Percentiles rank a stretch among this genome's conserved stretches.
phyloP scores from a whole-genome alignment of 2,329 filamentous ascomycete genomes.

The Colletotrichum cereale region DNA sequence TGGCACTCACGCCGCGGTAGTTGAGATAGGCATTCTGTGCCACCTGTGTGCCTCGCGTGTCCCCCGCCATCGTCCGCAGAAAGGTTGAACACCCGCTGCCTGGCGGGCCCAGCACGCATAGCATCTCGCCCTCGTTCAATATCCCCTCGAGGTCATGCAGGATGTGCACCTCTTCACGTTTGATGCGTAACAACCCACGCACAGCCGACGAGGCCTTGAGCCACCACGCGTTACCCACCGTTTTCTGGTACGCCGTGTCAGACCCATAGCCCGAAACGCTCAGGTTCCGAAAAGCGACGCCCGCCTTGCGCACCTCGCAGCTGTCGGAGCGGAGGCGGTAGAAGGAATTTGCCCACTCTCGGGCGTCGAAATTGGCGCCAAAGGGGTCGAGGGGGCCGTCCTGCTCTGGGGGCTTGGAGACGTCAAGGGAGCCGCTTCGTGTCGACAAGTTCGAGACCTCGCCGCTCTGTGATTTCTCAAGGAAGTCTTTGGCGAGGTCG shows the following conservation, averaged over 20 bases:
- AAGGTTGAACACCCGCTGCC: slow-evolving; percentile 75
- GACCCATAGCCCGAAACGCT: slow-evolving; percentile 48
- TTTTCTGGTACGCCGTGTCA: slow-evolving; percentile 32
- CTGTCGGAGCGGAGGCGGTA: slow-evolving; percentile 44
- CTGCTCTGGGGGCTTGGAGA: slow-evolving; percentile 16
- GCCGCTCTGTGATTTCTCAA: slow-evolving; percentile 21
- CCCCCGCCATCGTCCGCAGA: slow-evolving; percentile 74
- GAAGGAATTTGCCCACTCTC: slow-evolving; percentile 51
- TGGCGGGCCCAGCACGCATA: slow-evolving; percentile 68
- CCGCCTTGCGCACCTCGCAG: slow-evolving; percentile 47
- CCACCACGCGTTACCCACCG: slow-evolving; percentile 42
- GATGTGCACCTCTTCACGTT: slow-evolving; percentile 57
- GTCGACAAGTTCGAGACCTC: background rate
- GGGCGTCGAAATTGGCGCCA: slow-evolving; percentile 62
- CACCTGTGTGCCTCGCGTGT: slow-evolving; percentile 69
- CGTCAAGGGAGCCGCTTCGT: slow-evolving; percentile 4
- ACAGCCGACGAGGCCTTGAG: slow-evolving; percentile 43
- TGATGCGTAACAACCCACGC: slow-evolving; percentile 28
- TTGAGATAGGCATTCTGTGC: slow-evolving; percentile 26
- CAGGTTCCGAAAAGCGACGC: slow-evolving; percentile 59
- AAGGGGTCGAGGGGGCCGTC: slow-evolving; percentile 58
- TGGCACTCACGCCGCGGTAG: slow-evolving; percentile 37
- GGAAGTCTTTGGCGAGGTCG: slow-evolving; percentile 27
- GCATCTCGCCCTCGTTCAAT: slow-evolving; percentile 66
- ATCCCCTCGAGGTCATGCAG: slow-evolving; percentile 63